Evolutionary conservation across 1,139 yeast species (phyloP), one percentile per base, ranked within the genome.

Genomic region (Candida neerlandica): DNA sequence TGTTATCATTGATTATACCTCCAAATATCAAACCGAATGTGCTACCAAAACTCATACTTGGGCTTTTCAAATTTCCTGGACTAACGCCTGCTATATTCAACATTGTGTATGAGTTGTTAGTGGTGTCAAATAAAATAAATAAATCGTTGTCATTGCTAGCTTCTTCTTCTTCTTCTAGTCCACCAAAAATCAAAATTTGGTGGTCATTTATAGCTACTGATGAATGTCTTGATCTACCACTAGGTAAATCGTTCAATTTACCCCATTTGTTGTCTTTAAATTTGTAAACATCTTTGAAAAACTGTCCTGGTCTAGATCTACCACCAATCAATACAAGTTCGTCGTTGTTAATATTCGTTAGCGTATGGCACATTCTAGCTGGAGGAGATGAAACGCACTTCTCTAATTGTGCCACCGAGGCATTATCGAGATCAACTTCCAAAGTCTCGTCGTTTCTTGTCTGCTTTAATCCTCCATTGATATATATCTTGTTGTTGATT

Each of bases 291-390:
- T 73, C 78, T 5, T 50, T 51, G 37, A 81, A 63, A 0, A 71
- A 67, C 9, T 65, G 63, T 1, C 78, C 77, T 0, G 96, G 96
- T 6, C 83, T 75, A 3, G 78, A 70, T 53, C 96, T 74, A 2
- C 96, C 96, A 2, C 95, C 96, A 27, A 81, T 68, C n/a, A 86
- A 55, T 2, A 85, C 51, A 0, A 69, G 54, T n/a, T n/a, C n/a
- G 1, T 52, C 55, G 0, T 61, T 59, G 1, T 60, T 56, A 1
- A 81, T 47, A 0, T 61, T 51, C 0, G 81, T 75, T 23, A 82
- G 56, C 0, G 82, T 69, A 57, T 88, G 92, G 53, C 88, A 78
- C 81, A 85, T 80, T 50, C 95, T 72, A 6, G 83, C 73, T 0
- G 55, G n/a, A 1, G 78, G 77, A 7, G 43, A 49, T 1, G 34